Evolutionary conservation across 306 rosid species (phyloP).

Genomic region (Sophora flavescens): DNA sequence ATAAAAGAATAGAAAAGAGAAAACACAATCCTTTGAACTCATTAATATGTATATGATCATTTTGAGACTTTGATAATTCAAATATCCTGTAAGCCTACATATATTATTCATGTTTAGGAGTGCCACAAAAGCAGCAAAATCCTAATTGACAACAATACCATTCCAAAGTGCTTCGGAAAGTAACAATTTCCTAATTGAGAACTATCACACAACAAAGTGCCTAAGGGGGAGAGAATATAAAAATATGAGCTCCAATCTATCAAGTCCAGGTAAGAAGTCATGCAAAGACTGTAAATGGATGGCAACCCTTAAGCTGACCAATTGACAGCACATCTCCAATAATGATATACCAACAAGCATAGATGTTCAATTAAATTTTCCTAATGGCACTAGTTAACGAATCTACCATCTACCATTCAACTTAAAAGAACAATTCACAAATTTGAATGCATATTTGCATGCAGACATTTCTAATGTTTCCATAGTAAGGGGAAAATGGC

Average conservation of each 20-base stretch:
- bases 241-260: conserved; percentile 27
- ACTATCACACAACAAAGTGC: conserved; percentile 7
- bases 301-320: conserved; percentile 35
- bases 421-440: conserved; percentile 30
- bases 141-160: conserved; percentile 21
- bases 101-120: conserved; percentile 30
- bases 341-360: conserved; percentile 8
- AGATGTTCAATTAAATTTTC: conserved; percentile 13
- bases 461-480: conserved; percentile 23
- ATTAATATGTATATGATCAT: conserved; percentile 4
- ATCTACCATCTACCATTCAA: conserved; percentile 13
- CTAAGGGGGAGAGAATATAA: conserved; percentile 5
- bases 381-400: conserved; percentile 32
- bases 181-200: conserved; percentile 25
- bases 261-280: conserved; percentile 32
- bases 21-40: conserved; percentile 29
- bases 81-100: conserved; percentile 13
- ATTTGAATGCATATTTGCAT: conserved; percentile 19
- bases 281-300: conserved; percentile 15
- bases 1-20: conserved; percentile 5
- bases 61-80: conserved; percentile 26
- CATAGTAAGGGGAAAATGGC: conserved; percentile 22
- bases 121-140: conserved; percentile 36
- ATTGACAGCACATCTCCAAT: conserved; percentile 31
- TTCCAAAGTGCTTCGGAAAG: conserved; percentile 1